phyloP scores from a whole-genome alignment of 139 green algal species.

The Closterium sp. region DNA sequence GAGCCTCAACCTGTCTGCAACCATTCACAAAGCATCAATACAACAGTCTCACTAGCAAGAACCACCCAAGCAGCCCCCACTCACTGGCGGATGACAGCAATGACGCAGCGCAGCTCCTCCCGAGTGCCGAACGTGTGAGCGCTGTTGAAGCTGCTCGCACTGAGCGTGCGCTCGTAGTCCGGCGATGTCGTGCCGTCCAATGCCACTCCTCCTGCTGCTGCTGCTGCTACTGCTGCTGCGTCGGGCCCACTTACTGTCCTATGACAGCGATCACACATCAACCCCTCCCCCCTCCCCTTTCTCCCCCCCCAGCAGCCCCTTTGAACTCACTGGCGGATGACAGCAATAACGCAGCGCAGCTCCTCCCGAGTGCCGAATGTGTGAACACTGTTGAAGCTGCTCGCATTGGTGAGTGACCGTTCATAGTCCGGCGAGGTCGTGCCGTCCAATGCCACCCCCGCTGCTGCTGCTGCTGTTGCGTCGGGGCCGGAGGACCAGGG shows the following conservation, averaged over 20 bases:
- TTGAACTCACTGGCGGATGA: conserved; percentile 80
- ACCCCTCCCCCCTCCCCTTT: no score
- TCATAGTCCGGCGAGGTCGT: not conserved
- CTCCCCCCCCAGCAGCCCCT: not conserved
- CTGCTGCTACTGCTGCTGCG: no score
- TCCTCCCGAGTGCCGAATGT: conserved; percentile 65
- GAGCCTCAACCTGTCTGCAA: not conserved
- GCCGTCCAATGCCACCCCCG: not conserved
- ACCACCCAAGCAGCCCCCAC: not conserved
- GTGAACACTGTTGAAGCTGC: not conserved
- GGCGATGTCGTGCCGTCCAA: not conserved
- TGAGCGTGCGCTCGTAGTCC: not conserved
- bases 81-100: conserved; percentile 85
- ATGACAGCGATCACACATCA: no score
- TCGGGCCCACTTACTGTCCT: no score
- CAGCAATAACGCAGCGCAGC: conserved; percentile 89
- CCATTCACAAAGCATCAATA: no score
- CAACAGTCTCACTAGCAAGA: not conserved
- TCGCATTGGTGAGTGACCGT: not conserved
- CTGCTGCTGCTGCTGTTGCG: no score
- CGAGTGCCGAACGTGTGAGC: conserved; percentile 17
- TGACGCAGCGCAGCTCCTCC: conserved; percentile 90
- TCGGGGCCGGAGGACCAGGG: not conserved
- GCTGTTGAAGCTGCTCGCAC: not conserved
- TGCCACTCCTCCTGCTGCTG: no score